Evolutionary conservation across 2,329 filamentous ascomycete genomes (phyloP).

Genomic region (Whalleya microplaca): DNA sequence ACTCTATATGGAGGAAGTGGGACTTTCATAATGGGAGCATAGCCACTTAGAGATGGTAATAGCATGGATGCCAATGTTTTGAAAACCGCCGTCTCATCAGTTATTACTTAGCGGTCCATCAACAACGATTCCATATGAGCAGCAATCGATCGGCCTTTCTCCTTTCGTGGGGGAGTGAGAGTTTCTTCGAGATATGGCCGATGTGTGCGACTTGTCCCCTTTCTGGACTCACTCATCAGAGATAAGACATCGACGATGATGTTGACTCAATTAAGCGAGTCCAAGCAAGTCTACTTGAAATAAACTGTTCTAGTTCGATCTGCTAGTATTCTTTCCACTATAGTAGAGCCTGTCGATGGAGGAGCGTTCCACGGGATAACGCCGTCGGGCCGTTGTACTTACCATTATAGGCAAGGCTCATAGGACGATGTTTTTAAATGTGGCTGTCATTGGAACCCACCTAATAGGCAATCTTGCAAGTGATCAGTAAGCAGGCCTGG

Average conservation of each 20-base stretch:
- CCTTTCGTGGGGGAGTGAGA: too few species aligned
- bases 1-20: slow-evolving; percentile 10
- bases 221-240: neutral
- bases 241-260: neutral
- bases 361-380: neutral
- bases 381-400: neutral
- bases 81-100: slow-evolving; percentile 17
- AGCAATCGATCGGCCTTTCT: too few species aligned
- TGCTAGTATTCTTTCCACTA: too few species aligned
- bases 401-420: neutral
- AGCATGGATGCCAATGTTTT: slow-evolving; percentile 4
- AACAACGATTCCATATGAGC: neutral
- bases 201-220: too few species aligned
- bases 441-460: neutral
- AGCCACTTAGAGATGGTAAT: slow-evolving; percentile 7
- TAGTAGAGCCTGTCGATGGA: too few species aligned
- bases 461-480: neutral
- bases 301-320: neutral
- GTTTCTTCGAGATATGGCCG: neutral
- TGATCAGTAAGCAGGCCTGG: neutral
- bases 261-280: neutral
- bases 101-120: neutral
- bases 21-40: slow-evolving; percentile 13
- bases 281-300: neutral
- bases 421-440: neutral